phyloP scores from a whole-genome alignment of 139 green algal species.

The Trebouxia sp. region DNA sequence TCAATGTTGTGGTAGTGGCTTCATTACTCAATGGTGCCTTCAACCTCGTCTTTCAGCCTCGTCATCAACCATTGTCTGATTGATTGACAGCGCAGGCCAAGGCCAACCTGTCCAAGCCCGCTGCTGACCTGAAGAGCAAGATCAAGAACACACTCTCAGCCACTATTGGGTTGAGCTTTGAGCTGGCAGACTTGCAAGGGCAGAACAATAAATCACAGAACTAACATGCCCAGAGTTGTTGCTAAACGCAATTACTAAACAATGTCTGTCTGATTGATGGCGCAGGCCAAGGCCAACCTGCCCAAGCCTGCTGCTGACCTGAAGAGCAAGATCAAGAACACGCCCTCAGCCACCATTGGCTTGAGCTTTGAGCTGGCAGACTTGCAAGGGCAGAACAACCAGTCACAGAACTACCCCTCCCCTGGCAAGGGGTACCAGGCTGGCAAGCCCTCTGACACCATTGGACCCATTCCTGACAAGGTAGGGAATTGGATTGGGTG shows the following conservation, averaged over 20 bases:
- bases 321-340: constrained; percentile 25
- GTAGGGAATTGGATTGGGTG: too few relatives aligned
- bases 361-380: not conserved
- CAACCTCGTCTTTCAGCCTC: too few relatives aligned
- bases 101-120: not conserved
- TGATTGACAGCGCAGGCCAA: constrained; percentile 19
- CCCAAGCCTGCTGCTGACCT: not conserved
- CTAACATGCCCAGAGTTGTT: too few relatives aligned
- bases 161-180: constrained; percentile 1
- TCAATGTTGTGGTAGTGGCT: too few relatives aligned
- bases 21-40: too few relatives aligned
- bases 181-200: not conserved
- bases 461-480: constrained; percentile 18
- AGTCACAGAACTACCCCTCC: constrained; percentile 22
- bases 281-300: not conserved
- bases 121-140: constrained; percentile 14
- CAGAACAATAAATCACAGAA: constrained; percentile 19
- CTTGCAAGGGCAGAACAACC: constrained; percentile 13
- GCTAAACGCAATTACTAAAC: too few relatives aligned
- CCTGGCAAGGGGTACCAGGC: constrained; percentile 3
- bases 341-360: constrained; percentile 10
- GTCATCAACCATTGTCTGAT: too few relatives aligned
- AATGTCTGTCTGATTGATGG: too few relatives aligned
- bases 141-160: constrained; percentile 16
- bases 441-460: constrained; percentile 2